Conservation (phyloP, 345 rosid genomes). For the Excoecaria cochinchinensis region DNA sequence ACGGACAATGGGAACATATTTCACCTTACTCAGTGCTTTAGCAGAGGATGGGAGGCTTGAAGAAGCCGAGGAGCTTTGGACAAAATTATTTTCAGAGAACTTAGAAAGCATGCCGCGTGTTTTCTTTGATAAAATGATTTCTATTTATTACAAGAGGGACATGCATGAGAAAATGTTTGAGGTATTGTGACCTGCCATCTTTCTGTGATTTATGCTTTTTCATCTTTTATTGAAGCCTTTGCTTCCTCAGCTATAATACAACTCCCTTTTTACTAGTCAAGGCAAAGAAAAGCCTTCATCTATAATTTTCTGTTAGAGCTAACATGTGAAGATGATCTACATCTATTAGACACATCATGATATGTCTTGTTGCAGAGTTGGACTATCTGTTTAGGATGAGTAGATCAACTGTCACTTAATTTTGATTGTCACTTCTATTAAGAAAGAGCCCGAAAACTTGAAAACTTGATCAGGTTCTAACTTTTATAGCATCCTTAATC, state of each 20-base stretch:
- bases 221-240: neutral
- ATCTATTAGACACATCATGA: neutral
- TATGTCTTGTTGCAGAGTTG: neutral
- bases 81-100: conserved; percentile 55
- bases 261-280: neutral
- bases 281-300: neutral
- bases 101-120: conserved; percentile 72
- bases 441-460: neutral
- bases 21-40: conserved; percentile 70
- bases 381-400: neutral
- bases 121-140: conserved; percentile 74
- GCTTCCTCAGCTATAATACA: neutral
- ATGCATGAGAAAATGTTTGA: conserved; percentile 86
- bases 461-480: neutral
- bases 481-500: neutral
- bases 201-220: neutral
- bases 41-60: conserved; percentile 82
- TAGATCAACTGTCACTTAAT: neutral
- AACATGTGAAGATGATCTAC: neutral
- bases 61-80: conserved; percentile 91
- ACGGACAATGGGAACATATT: conserved; percentile 84
- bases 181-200: conserved; percentile 39
- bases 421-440: neutral
- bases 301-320: neutral
- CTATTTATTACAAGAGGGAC: conserved; percentile 67